Evolutionary conservation across 108 stramenopile species (phyloP), one percentile per base, ranked within the genome.

Genomic region (Cyclotella distinguenda): DNA sequence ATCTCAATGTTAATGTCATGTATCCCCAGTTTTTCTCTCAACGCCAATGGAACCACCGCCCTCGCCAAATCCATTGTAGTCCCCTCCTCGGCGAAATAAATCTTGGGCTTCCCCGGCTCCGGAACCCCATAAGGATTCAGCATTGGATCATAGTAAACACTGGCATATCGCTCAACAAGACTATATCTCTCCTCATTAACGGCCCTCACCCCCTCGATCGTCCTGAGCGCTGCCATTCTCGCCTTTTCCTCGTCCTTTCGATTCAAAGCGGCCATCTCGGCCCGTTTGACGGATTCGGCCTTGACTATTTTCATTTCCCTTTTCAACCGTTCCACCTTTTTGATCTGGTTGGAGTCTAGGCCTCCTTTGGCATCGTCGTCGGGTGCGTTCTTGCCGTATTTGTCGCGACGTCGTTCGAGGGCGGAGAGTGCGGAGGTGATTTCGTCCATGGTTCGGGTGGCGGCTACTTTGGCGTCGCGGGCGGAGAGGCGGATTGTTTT

Each of bases 61-160:
- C 26, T 50, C 27, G 55, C 47, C 44, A 51, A 23, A 66, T 74
- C 65, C 73, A 64, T 74, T 5, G 64, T 74, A 23, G 68, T 60
- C 5, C 36, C 45, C 44, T 62, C 83, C 27, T 67, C 66, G 4
- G 49, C 68, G 68, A 84, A 88, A 61, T 80, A 93, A 63, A 88
- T 34, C 52, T 68, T 63, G 0, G 88, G 88, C 62, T 80, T 76
- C 28, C 91, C 91, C 2, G 91, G 91, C n/a, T 86, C 86, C 22
- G 91, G 86, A 4, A 83, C 91, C 30, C 91, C 91, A 69, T 73
- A 93, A 2, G 91, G 91, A 70, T 93, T 93, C 68, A 89, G 56
- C 30, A 39, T 27, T 21, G 72, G 59, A 49, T 93, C 88, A 48
- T 88, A 93, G 61, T 93, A 93, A 1, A 89, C 70, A 45, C 70